Base-by-base conservation (phyloP, 2,329 filamentous ascomycete genomes). In the Sporothrix mexicana region DNA sequence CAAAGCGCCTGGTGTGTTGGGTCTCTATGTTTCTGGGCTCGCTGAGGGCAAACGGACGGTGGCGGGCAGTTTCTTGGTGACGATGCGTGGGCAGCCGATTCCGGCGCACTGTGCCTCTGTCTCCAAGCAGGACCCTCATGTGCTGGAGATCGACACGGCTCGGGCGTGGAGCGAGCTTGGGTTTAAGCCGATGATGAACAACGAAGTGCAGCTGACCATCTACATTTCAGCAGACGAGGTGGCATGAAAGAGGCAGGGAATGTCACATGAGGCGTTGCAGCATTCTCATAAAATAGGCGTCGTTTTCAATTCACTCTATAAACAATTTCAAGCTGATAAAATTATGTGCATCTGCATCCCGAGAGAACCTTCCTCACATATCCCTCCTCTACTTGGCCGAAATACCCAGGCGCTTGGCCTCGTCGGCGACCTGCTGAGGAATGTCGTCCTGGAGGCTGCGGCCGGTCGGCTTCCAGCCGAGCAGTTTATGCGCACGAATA, bases 1-100 rank as follows among this genome's bases (percentile, higher is more conserved):
- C 57, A 98, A 97, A 79, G 94, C 94, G 0, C 82, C 98, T 1
- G 95, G 95, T 0, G 85, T 86, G 23, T 84, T 93, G 20, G 93
- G 93, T 0, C 78, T 98, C 7, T 98, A 94, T 78, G 86, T 98
- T 43, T 94, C 92, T 0, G 85, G 86, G 43, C 85, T 97, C 2
- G 85, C 88, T 8, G 66, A 70, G 41, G 66, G 66, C 0, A 77
- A 84, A 0, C 85, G 91, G 77, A 86, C 84, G 1, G 85, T 94
- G 36, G 82, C 87, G 25, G 84, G 88, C 1, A 86, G 92, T 77
- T 90, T 97, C 77, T 89, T 97, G 81, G 88, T 92, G 7, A 90
- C 91, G 23, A 90, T 98, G 0, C 89, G 90, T 69, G 93, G 91
- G 6, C 85, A 88, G 72, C 87, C 92, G 0, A 86, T 98, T 2